Percentiles rank a stretch among this genome's conserved stretches.
Conservation (phyloP, 768 basidiomycete genomes). For the Pholiota molesta region DNA sequence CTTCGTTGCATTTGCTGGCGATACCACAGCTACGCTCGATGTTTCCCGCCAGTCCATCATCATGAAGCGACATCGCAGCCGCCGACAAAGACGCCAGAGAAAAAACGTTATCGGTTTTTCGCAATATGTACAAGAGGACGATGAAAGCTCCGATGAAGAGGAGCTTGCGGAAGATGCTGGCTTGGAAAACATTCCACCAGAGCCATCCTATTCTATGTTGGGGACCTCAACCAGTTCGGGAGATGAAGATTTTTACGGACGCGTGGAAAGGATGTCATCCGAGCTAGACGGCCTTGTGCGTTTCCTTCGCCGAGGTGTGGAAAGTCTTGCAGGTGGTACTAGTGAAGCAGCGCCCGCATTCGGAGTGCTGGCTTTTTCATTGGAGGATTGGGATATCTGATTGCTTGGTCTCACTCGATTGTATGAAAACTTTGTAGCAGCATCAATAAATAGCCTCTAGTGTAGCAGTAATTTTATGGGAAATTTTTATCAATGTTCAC, state of each 20-base stretch:
- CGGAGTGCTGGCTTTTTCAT: slow-evolving; percentile 70
- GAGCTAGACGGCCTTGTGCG: slow-evolving; percentile 75
- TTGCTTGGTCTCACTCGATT: not conserved
- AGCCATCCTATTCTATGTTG: slow-evolving; percentile 23
- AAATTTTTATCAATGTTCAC: too few species aligned
- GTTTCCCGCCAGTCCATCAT: slow-evolving; percentile 52
- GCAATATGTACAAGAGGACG: slow-evolving; percentile 33
- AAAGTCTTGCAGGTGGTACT: slow-evolving; percentile 65
- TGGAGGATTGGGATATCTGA: slow-evolving; percentile 79
- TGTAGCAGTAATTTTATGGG: too few species aligned
- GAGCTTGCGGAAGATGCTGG: slow-evolving; percentile 34
- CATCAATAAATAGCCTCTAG: too few species aligned
- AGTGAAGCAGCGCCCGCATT: slow-evolving; percentile 65
- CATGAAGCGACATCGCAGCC: slow-evolving; percentile 63
- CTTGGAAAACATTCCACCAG: slow-evolving; percentile 11
- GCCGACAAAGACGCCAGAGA: slow-evolving; percentile 55
- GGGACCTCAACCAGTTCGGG: slow-evolving; percentile 26
- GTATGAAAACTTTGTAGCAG: too few species aligned
- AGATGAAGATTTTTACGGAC: slow-evolving; percentile 50
- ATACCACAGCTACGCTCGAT: slow-evolving; percentile 62
- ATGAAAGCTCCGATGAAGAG: slow-evolving; percentile 50
- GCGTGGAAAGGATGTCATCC: slow-evolving; percentile 63
- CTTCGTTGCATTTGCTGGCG: slow-evolving; percentile 62
- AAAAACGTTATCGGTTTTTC: slow-evolving; percentile 68
- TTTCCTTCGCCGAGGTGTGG: slow-evolving; percentile 69